These are phyloP conservation scores for Lactarius hatsudake DNA, from an alignment of 768 basidiomycete genomes.

Conservation along the genomic window DNA sequence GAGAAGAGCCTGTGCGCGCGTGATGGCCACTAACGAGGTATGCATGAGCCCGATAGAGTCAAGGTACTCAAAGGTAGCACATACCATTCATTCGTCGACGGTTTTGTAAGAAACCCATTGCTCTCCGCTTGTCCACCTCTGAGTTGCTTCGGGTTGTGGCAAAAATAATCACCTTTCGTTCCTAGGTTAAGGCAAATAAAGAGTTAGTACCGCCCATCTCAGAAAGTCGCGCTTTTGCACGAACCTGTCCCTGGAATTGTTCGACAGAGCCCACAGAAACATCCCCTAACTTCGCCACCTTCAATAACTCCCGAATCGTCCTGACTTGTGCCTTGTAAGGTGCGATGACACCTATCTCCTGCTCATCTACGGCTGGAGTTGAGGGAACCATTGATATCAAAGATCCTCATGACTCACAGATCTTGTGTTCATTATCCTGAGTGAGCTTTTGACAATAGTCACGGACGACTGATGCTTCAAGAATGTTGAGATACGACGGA, in stretches of 20 bases:
- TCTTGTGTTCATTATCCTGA: conserved; percentile 30
- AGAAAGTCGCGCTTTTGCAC: conserved; percentile 32
- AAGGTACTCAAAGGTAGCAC: not conserved
- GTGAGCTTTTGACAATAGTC: conserved; percentile 34
- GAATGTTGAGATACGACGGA: conserved; percentile 42
- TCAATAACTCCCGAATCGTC: conserved; percentile 35
- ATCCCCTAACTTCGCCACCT: conserved; percentile 9
- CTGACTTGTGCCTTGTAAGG: conserved; percentile 59
- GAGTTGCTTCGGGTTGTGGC: conserved; percentile 40
- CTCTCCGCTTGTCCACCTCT: conserved; percentile 33
- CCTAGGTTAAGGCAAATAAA: conserved; percentile 29
- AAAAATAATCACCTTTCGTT: conserved; percentile 41
- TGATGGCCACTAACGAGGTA: conserved; percentile 50
- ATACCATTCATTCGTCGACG: conserved; percentile 34
- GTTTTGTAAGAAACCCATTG: conserved; percentile 33
- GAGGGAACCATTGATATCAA: not conserved
- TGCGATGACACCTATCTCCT: conserved; percentile 58
- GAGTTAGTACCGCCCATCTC: not conserved
- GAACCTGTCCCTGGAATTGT: conserved; percentile 43
- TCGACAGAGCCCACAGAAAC: conserved; percentile 41
- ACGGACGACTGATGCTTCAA: conserved; percentile 38
- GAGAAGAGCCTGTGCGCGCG: conserved; percentile 57
- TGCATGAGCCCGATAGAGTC: not conserved
- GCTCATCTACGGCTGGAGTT: conserved; percentile 37
- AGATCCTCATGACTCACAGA: conserved; percentile 32